Conservation (phyloP, 805 yeast genomes). For the Wickerhamiella occidentalis region DNA sequence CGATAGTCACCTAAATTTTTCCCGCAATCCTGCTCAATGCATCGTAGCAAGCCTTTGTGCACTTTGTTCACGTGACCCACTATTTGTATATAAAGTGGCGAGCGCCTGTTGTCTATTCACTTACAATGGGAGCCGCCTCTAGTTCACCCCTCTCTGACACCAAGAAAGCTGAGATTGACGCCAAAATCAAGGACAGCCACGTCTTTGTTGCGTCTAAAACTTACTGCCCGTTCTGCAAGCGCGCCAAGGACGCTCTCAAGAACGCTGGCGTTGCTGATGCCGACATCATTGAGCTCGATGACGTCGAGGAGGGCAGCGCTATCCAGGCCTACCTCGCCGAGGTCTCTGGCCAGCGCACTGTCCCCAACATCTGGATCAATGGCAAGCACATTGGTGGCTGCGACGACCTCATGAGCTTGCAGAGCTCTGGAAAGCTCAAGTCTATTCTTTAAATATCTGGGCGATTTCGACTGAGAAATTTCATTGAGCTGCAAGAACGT, state of each 20-base stretch:
- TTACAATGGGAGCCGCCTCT: neutral
- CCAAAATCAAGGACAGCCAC: slow-evolving; percentile 49
- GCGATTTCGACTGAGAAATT: no score
- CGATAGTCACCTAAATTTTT: no score
- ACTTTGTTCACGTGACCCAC: neutral
- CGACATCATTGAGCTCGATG: slow-evolving; percentile 25
- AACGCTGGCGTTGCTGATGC: slow-evolving; percentile 30
- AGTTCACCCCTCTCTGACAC: neutral
- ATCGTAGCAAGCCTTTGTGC: neutral
- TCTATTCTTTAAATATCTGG: slow-evolving; percentile 23
- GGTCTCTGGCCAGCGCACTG: slow-evolving; percentile 83
- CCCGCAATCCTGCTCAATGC: no score
- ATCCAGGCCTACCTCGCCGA: slow-evolving; percentile 68
- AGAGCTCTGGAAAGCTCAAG: slow-evolving; percentile 48
- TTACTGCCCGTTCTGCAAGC: slow-evolving; percentile 50
- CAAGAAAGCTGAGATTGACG: slow-evolving; percentile 37
- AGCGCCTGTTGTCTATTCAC: neutral
- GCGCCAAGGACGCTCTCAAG: slow-evolving; percentile 35
- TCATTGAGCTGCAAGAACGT: no score
- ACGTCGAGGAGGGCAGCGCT: slow-evolving; percentile 54
- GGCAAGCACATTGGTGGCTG: slow-evolving; percentile 95
- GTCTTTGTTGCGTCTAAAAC: slow-evolving; percentile 76
- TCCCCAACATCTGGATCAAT: slow-evolving; percentile 80
- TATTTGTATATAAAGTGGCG: neutral
- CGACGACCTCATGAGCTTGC: slow-evolving; percentile 69